Evolutionary conservation across 73 alveolate genomes (phyloP).

Genomic region (Paraurostyla sp.): DNA sequence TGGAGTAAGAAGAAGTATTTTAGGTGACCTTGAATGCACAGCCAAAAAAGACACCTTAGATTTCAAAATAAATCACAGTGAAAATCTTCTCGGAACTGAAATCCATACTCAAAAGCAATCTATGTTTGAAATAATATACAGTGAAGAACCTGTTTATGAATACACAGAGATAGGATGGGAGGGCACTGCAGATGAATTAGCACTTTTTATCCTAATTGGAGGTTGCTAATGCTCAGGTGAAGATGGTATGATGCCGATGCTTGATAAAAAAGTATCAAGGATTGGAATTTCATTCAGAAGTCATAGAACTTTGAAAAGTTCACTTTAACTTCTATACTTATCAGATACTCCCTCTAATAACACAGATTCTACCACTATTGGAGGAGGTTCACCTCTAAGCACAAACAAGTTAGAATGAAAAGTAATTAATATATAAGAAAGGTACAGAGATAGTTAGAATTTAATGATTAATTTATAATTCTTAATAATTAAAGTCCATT

Average conservation of each 20-base stretch:
- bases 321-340: not conserved
- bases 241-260: constrained; percentile 30
- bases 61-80: not conserved
- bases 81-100: not conserved
- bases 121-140: too few relatives aligned
- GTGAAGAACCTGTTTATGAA: constrained; percentile 52
- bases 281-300: constrained; percentile 26
- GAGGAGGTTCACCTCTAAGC: too few relatives aligned
- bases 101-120: too few relatives aligned
- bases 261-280: constrained; percentile 9
- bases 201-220: constrained; percentile 22
- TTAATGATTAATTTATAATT: not conserved
- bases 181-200: constrained; percentile 46
- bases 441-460: too few relatives aligned
- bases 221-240: constrained; percentile 51
- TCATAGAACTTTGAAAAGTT: constrained; percentile 30
- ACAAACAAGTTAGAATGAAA: too few relatives aligned
- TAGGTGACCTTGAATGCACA: constrained; percentile 27
- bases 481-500: not conserved
- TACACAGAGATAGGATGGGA: constrained; percentile 60
- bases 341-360: not conserved
- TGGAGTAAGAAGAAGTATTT: constrained; percentile 15
- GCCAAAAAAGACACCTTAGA: not conserved
- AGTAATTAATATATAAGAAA: too few relatives aligned
- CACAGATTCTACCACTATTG: not conserved